Evolutionary conservation across 148 eudicot species (phyloP).

Genomic region (Rhododendron molle): DNA sequence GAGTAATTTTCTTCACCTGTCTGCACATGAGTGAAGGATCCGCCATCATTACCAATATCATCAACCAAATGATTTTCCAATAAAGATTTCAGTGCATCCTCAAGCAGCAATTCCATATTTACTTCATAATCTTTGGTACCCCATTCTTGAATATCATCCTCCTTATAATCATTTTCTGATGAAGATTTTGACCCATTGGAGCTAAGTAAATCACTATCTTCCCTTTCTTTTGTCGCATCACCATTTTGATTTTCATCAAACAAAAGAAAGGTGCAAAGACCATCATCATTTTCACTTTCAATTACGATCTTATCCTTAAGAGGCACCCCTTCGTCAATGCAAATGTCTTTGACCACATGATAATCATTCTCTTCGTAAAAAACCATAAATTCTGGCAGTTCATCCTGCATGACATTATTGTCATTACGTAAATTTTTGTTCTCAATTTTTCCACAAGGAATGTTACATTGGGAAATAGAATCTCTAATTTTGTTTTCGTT

Average conservation of each 20-base stretch:
- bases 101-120: conserved; percentile 4
- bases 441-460: conserved; percentile 16
- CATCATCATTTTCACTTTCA: conserved; percentile 21
- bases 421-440: conserved; percentile 28
- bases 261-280: conserved; percentile 14
- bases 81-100: conserved; percentile 17
- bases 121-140: background rate
- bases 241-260: conserved; percentile 11
- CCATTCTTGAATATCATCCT: conserved; percentile 14
- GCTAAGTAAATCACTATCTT: conserved; percentile 14
- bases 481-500: conserved; percentile 10
- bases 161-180: conserved; percentile 19
- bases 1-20: conserved; percentile 20
- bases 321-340: conserved; percentile 67
- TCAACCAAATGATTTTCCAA: conserved; percentile 21
- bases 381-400: conserved; percentile 53
- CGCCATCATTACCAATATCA: conserved; percentile 8
- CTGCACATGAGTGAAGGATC: conserved; percentile 8
- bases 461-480: background rate
- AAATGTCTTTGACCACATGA: conserved; percentile 69
- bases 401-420: conserved; percentile 51
- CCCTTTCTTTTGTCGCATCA: conserved; percentile 18
- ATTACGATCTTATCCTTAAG: conserved; percentile 36
- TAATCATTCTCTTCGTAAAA: conserved; percentile 51
- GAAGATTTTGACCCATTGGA: conserved; percentile 20